phyloP scores from a whole-genome alignment of 805 yeast species.

The Ogataea paraovalis region DNA sequence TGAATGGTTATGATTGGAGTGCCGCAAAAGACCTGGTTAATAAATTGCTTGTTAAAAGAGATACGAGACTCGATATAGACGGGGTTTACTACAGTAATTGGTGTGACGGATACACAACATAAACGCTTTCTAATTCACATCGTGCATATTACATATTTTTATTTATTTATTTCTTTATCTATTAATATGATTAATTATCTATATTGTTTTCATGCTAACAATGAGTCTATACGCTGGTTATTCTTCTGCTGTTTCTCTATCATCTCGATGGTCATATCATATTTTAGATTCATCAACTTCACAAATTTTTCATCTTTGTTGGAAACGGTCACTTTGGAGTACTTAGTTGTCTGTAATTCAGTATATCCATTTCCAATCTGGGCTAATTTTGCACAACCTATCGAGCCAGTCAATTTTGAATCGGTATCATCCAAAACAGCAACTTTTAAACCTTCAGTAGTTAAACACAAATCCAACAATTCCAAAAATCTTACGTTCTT shows the following conservation, averaged over 20 bases:
- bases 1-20: conserved; percentile 34
- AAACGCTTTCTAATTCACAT: background rate
- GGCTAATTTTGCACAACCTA: conserved; percentile 13
- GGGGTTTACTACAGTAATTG: conserved; percentile 34
- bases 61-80: conserved; percentile 35
- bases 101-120: conserved; percentile 20
- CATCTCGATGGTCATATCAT: conserved; percentile 8
- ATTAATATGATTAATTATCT: background rate
- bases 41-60: conserved; percentile 44
- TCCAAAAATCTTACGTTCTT: conserved; percentile 39
- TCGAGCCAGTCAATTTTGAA: conserved; percentile 14
- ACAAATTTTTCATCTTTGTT: conserved; percentile 1
- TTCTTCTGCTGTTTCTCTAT: conserved; percentile 15
- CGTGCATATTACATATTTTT: background rate
- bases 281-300: conserved; percentile 11
- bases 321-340: background rate
- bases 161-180: background rate
- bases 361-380: background rate
- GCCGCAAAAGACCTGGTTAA: conserved; percentile 50
- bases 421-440: conserved; percentile 4
- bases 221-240: conserved; percentile 6
- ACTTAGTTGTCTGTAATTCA: background rate
- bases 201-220: background rate
- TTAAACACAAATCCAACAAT: conserved; percentile 27
- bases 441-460: conserved; percentile 6